Evolutionary conservation across 768 basidiomycete genomes (phyloP).

Genomic region (Pleurotus pulmonarius): DNA sequence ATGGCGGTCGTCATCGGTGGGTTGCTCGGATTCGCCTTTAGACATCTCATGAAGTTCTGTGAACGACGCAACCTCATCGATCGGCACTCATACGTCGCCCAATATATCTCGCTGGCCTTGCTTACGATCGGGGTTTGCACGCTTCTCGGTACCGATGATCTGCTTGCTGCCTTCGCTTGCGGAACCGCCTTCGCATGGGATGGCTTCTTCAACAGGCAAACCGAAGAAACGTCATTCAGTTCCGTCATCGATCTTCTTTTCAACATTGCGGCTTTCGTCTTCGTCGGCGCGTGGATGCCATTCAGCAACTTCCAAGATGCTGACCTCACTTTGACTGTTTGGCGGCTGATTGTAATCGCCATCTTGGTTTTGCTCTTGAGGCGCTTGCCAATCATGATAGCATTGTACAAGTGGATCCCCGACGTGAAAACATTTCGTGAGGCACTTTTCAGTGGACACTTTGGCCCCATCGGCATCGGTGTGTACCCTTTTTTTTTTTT

Average conservation of each 20-base stretch:
- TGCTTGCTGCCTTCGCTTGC: constrained; percentile 91
- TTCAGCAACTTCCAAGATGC: constrained; percentile 74
- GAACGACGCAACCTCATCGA: constrained; percentile 85
- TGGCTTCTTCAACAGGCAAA: constrained; percentile 89
- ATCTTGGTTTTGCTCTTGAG: constrained; percentile 80
- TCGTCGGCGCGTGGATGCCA: constrained; percentile 97
- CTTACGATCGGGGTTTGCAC: constrained; percentile 82
- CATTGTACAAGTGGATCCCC: constrained; percentile 88
- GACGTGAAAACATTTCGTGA: constrained; percentile 94
- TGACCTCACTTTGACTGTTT: constrained; percentile 66
- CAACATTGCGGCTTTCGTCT: constrained; percentile 94
- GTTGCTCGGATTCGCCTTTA: constrained; percentile 71
- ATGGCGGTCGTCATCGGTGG: constrained; percentile 75
- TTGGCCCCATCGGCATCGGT: constrained; percentile 85
- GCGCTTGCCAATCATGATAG: constrained; percentile 80
- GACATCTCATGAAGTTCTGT: constrained; percentile 92
- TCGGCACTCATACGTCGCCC: constrained; percentile 90
- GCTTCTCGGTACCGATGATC: constrained; percentile 88
- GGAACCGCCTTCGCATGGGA: constrained; percentile 98
- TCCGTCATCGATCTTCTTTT: constrained; percentile 95
- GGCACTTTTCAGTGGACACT: constrained; percentile 93
- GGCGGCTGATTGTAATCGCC: constrained; percentile 82
- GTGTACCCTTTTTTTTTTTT: constrained; percentile 17
- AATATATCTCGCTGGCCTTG: constrained; percentile 81
- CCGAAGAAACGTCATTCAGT: constrained; percentile 92